Percentiles rank a stretch among this genome's conserved stretches.
Conservation (phyloP, 1,139 yeast genomes). For the Lodderomyces metapsilosis region DNA sequence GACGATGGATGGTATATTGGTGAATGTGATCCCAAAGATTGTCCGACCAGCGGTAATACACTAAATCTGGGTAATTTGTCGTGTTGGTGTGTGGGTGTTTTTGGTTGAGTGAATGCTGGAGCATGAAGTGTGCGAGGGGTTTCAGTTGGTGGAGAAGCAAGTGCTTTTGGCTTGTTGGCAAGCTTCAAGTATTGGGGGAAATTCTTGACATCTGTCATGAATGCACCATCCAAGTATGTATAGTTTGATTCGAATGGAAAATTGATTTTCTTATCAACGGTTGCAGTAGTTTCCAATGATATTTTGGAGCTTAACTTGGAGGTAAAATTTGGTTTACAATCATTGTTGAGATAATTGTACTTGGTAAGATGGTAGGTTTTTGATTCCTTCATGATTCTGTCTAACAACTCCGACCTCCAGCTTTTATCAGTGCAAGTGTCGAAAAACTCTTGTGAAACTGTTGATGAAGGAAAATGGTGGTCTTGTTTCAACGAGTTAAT, state of each 20-base stretch:
- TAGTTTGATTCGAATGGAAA: slow-evolving; percentile 58
- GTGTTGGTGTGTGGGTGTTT: slow-evolving; percentile 10
- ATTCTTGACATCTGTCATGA: slow-evolving; percentile 43
- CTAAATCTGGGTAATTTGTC: slow-evolving; percentile 6
- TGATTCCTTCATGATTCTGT: slow-evolving; percentile 34
- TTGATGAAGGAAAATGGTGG: slow-evolving; percentile 26
- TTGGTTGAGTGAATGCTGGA: slow-evolving; percentile 8
- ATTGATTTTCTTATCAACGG: slow-evolving; percentile 33
- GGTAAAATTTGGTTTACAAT: slow-evolving; percentile 38
- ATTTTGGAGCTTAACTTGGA: slow-evolving; percentile 40
- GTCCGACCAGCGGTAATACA: slow-evolving; percentile 5
- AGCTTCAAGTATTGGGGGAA: slow-evolving; percentile 51
- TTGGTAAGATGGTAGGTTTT: slow-evolving; percentile 30
- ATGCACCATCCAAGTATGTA: slow-evolving; percentile 48
- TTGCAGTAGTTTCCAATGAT: slow-evolving; percentile 22
- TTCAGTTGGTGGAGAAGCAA: slow-evolving; percentile 15
- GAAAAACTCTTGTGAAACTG: slow-evolving; percentile 46
- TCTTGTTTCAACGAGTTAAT: slow-evolving; percentile 32
- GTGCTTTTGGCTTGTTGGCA: slow-evolving; percentile 23
- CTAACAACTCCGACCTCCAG: slow-evolving; percentile 46
- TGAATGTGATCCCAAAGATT: slow-evolving; percentile 1
- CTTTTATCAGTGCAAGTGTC: slow-evolving; percentile 49
- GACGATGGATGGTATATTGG: slow-evolving; percentile 9
- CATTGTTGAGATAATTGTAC: slow-evolving; percentile 29
- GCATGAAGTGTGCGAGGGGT: slow-evolving; percentile 13